These are phyloP conservation scores for Rosa persica DNA, from an alignment of 306 rosid genomes.

Conservation along the genomic window DNA sequence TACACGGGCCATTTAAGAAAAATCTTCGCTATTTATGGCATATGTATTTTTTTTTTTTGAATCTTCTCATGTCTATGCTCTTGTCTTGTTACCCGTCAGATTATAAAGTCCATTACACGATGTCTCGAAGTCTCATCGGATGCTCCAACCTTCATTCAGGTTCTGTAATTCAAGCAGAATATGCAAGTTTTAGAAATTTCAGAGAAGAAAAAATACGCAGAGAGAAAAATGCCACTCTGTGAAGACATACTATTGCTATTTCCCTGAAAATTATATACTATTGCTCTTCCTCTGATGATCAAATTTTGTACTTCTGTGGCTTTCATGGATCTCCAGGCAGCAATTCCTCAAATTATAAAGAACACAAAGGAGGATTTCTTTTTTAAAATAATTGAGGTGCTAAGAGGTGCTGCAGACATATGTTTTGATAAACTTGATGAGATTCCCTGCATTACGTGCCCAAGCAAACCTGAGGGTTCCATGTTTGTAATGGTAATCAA, in stretches of 20 bases:
- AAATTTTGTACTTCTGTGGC: background rate
- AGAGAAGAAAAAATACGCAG: background rate
- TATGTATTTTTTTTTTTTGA: background rate
- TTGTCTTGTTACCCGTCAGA: constrained; percentile 10
- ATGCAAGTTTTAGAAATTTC: background rate
- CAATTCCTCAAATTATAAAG: constrained; percentile 43
- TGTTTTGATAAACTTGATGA: constrained; percentile 37
- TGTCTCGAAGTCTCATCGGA: constrained; percentile 9
- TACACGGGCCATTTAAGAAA: background rate
- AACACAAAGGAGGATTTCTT: constrained; percentile 35
- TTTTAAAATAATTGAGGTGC: constrained; percentile 23
- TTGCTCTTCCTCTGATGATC: background rate
- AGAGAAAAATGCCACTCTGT: background rate
- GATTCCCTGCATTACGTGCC: constrained; percentile 46
- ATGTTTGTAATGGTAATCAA: constrained; percentile 43
- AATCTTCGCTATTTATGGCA: background rate
- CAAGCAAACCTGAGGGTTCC: constrained; percentile 54
- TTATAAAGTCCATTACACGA: constrained; percentile 6
- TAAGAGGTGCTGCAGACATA: constrained; percentile 31
- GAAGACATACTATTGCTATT: background rate
- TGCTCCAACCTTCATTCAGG: constrained; percentile 46
- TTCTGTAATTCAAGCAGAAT: background rate
- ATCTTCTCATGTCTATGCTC: background rate
- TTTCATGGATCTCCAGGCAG: constrained; percentile 34
- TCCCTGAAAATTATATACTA: background rate